Evolutionary conservation across 2,329 filamentous ascomycete species (phyloP).

Genomic region (Didymella keratinophila): DNA sequence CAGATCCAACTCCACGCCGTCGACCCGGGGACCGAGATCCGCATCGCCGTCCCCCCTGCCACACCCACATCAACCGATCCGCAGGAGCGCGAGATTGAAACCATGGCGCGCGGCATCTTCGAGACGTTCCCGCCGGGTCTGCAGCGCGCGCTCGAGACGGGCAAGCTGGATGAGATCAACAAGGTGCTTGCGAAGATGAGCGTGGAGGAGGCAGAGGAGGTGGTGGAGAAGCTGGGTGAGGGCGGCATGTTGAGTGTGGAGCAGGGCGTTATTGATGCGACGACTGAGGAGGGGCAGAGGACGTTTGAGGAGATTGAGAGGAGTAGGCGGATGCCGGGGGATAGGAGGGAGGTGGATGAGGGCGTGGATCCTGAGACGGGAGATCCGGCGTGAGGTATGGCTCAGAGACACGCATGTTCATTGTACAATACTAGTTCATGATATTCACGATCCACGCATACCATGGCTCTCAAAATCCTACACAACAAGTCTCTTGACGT

Average conservation of each 20-base stretch:
- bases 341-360: constrained; percentile 51
- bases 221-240: constrained; percentile 81
- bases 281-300: constrained; percentile 83
- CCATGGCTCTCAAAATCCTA: background rate
- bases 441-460: constrained; percentile 4
- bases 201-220: constrained; percentile 84
- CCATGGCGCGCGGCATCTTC: constrained; percentile 74
- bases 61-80: constrained; percentile 49
- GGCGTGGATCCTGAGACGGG: constrained; percentile 11
- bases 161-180: constrained; percentile 88
- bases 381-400: constrained; percentile 2
- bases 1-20: constrained; percentile 98
- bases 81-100: constrained; percentile 68
- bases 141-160: constrained; percentile 82
- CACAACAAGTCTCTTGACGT: no score
- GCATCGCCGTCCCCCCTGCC: constrained; percentile 79
- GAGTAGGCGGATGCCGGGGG: constrained; percentile 49
- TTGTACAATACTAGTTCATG: constrained; percentile 20
- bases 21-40: constrained; percentile 89
- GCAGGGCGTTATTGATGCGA: constrained; percentile 93
- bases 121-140: constrained; percentile 84
- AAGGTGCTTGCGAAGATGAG: constrained; percentile 88
- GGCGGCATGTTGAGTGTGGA: constrained; percentile 91
- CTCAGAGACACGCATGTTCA: no score
- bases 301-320: constrained; percentile 73